Percentiles rank a stretch among this genome's conserved stretches.
phyloP scores from a whole-genome alignment of 208 protist species.

The Crithidia acanthocephali region DNA sequence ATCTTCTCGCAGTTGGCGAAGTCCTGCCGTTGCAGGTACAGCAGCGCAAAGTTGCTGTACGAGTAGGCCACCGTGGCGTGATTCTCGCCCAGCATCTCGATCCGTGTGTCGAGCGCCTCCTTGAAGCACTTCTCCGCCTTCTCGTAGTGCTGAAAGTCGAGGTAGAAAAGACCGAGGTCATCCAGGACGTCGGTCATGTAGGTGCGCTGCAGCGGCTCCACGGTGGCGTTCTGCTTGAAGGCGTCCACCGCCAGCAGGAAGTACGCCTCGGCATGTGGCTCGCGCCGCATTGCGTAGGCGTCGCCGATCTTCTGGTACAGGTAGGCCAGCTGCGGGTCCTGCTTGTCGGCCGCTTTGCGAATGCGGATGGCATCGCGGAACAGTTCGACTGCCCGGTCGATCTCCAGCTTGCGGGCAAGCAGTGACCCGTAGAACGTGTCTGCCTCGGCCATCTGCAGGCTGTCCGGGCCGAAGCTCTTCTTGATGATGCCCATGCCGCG shows the following conservation, averaged over 20 bases:
- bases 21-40: constrained; percentile 81
- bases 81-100: constrained; percentile 86
- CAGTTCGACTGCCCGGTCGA: constrained; percentile 60
- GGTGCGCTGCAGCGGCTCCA: constrained; percentile 83
- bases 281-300: constrained; percentile 80
- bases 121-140: constrained; percentile 91
- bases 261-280: constrained; percentile 87
- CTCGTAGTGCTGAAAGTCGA: constrained; percentile 90
- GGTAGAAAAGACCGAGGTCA: constrained; percentile 88
- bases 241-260: constrained; percentile 84
- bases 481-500: constrained; percentile 67
- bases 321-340: constrained; percentile 85
- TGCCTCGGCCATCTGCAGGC: constrained; percentile 76
- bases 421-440: constrained; percentile 78
- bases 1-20: constrained; percentile 80
- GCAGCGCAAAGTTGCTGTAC: constrained; percentile 89
- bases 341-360: constrained; percentile 60
- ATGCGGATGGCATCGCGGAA: constrained; percentile 82
- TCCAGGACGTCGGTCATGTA: constrained; percentile 91
- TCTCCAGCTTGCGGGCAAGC: constrained; percentile 65
- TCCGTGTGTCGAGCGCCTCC: constrained; percentile 85
- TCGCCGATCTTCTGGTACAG: constrained; percentile 91
- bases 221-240: constrained; percentile 76
- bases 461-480: constrained; percentile 67
- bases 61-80: constrained; percentile 91